Evolutionary conservation across 192 early-diverging fungal species (phyloP), one percentile per base, ranked within the genome.

Genomic region (Lunasporangiospora selenospora): DNA sequence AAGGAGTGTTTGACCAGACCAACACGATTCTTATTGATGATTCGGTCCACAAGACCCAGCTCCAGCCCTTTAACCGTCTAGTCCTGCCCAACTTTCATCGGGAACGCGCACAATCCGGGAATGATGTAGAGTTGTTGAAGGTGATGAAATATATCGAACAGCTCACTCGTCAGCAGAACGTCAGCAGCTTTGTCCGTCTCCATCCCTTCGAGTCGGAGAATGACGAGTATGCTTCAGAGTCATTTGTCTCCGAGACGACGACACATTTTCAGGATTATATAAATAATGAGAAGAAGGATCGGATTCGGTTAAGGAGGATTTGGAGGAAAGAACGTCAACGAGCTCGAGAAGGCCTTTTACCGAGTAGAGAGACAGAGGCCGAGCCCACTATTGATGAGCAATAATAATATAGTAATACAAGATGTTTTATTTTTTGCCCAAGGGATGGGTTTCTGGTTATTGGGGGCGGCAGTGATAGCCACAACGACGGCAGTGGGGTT

Each of bases 1-100:
- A n/a, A 52, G 51, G 34, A 18, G 19, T 40, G 12, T 80, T 59
- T 53, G 67, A 82, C 43, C 73, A 80, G 23, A 77, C 55, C 8
- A 86, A 86, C 37, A 86, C 85, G 0, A 48, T 86, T 1, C 54
- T 86, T 5, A 51, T 86, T 24, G 85, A 86, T 46, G 85, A 86
- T 51, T 83, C 85, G 31, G 13, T 46, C 0, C 34, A 58, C 31
- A 86, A 86, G 34, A 51, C 83, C 0, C 58, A 73, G n/a, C 53
- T 86, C 21, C 85, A 86, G 31, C 82, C 79, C 4, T 77, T 65
- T 48, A 86, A 86, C 42, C 41, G 61, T 21, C 58, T 84, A 29
- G 56, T 76, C 31, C 26, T 84, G 29, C 26, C 40, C 1, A 67
- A 71, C 39, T 86, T 79, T 46, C 58, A 80, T 50, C 2, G 2